Evolutionary conservation across 129 eudicot species (phyloP).

Genomic region (Scalesia atractyloides): DNA sequence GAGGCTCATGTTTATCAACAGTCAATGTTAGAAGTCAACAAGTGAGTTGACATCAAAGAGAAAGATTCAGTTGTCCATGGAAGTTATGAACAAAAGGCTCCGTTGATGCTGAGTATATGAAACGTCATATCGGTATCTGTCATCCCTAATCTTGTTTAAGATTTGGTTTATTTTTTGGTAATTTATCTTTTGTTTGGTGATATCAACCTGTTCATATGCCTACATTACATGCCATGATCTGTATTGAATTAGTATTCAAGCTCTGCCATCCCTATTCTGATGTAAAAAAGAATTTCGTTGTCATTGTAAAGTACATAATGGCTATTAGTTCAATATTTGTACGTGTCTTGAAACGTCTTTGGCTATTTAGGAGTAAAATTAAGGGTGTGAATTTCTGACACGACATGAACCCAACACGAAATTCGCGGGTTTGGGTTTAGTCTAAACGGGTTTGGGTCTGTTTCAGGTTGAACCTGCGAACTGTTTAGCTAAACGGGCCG

Average conservation of each 20-base stretch:
- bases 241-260: constrained; percentile 6
- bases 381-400: no score
- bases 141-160: constrained; percentile 9
- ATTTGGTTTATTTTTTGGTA: constrained; percentile 1
- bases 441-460: no score
- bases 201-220: constrained; percentile 12
- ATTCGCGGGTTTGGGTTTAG: no score
- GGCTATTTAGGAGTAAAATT: background rate
- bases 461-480: no score
- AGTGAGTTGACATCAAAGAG: constrained; percentile 21
- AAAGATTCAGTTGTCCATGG: constrained; percentile 13
- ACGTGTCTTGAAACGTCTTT: background rate
- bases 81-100: constrained; percentile 7
- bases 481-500: no score
- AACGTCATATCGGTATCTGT: constrained; percentile 28
- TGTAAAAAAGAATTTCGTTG: background rate
- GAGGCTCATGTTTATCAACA: constrained; percentile 36
- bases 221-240: constrained; percentile 3
- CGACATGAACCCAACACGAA: no score
- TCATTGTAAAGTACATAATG: background rate
- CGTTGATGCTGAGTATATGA: constrained; percentile 20
- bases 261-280: background rate
- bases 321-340: constrained; percentile 9
- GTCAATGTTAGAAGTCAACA: constrained; percentile 31
- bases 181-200: constrained; percentile 11